phyloP scores from a whole-genome alignment of 192 early-diverging fungal genomes.

The Gamsiella multidivaricata region DNA sequence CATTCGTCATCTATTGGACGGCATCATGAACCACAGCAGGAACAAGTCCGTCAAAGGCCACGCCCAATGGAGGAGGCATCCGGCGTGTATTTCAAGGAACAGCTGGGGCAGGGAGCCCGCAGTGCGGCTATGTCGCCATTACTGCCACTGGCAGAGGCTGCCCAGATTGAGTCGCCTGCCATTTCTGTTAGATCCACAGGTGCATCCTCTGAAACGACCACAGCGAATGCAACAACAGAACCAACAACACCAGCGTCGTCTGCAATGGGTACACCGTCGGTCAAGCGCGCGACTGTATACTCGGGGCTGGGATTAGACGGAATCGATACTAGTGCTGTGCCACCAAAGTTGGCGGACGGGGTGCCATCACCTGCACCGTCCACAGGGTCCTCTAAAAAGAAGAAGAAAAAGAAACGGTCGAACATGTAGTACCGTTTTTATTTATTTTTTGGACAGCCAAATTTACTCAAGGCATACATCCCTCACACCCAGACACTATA shows the following conservation, averaged over 20 bases:
- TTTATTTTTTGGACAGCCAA: too few relatives aligned
- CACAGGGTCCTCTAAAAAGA: conserved; percentile 22
- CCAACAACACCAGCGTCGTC: neutral
- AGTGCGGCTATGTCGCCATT: too few relatives aligned
- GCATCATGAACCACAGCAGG: conserved; percentile 4
- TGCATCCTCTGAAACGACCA: neutral
- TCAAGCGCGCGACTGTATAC: neutral
- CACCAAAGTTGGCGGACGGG: neutral
- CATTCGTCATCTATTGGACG: neutral
- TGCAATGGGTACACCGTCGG: neutral
- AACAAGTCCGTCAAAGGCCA: neutral
- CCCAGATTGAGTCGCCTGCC: neutral
- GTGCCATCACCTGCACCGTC: neutral
- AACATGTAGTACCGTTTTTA: conserved; percentile 5
- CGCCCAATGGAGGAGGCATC: neutral
- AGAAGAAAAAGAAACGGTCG: conserved; percentile 34
- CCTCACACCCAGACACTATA: too few relatives aligned
- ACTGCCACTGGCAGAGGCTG: neutral
- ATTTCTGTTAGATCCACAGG: neutral
- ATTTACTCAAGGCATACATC: too few relatives aligned
- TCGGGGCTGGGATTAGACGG: neutral
- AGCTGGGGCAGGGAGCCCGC: too few relatives aligned
- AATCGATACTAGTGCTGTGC: neutral
- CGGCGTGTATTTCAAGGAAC: neutral
- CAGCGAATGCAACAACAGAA: neutral